Percentiles rank a stretch among this genome's conserved stretches.
Evolutionary conservation across 176 grass and related monocot genomes (phyloP).

Genomic region (Bolboschoenus planiculmis): DNA sequence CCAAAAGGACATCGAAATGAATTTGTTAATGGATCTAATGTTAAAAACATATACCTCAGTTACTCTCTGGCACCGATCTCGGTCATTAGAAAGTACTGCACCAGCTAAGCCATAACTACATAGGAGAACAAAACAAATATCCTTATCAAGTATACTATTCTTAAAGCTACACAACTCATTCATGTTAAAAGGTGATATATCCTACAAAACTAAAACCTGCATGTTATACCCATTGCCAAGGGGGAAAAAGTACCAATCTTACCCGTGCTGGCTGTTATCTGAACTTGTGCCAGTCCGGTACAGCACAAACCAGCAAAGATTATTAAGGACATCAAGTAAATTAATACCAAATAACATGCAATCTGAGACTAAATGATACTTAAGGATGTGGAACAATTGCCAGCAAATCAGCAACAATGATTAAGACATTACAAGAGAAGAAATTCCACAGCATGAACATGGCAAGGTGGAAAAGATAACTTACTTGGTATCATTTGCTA

Average conservation of each 20-base stretch:
- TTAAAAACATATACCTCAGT: constrained; percentile 58
- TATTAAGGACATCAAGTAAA: not conserved
- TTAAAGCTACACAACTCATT: not conserved
- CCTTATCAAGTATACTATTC: not conserved
- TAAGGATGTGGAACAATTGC: not conserved
- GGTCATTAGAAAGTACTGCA: constrained; percentile 73
- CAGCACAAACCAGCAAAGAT: not conserved
- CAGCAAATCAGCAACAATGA: not conserved
- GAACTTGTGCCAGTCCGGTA: not conserved
- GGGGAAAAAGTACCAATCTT: not conserved
- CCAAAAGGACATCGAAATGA: not conserved
- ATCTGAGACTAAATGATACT: not conserved
- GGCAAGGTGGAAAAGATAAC: constrained; percentile 1
- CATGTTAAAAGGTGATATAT: not conserved
- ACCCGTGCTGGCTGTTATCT: not conserved
- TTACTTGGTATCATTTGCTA: constrained; percentile 92
- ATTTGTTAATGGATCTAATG: not conserved
- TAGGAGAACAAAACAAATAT: constrained; percentile 9
- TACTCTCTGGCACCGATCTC: constrained; percentile 68
- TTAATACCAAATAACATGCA: not conserved
- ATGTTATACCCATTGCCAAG: not conserved
- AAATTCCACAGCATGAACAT: not conserved
- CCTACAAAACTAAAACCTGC: not conserved
- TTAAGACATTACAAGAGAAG: not conserved
- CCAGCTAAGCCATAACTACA: constrained; percentile 81